Conservation (phyloP, 805 yeast genomes). For the Lipomyces kockii region DNA sequence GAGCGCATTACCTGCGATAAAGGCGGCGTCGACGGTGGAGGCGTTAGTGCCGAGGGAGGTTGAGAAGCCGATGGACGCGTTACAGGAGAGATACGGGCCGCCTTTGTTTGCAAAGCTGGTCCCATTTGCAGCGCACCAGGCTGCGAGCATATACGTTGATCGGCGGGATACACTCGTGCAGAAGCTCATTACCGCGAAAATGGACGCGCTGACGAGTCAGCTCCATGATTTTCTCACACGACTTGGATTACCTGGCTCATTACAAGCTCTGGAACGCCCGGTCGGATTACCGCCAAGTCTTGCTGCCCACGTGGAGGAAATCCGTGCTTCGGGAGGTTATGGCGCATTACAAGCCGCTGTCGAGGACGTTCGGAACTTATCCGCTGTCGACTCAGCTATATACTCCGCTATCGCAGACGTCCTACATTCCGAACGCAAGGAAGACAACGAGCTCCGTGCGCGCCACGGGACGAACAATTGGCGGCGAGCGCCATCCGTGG, state of each 20-base stretch:
- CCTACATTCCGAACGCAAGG: constrained; percentile 57
- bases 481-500: constrained; percentile 56
- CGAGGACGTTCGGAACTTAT: constrained; percentile 53
- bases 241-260: constrained; percentile 57
- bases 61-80: constrained; percentile 42
- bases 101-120: constrained; percentile 63
- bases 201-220: constrained; percentile 39
- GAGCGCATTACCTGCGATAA: constrained; percentile 49
- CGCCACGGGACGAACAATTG: constrained; percentile 60
- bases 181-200: constrained; percentile 48
- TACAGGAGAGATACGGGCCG: constrained; percentile 33
- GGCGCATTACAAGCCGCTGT: constrained; percentile 50
- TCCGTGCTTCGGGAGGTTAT: constrained; percentile 60
- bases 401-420: constrained; percentile 44
- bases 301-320: constrained; percentile 58
- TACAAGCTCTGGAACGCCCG: constrained; percentile 64
- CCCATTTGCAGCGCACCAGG: constrained; percentile 69
- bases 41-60: constrained; percentile 50
- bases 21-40: constrained; percentile 62
- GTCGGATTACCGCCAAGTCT: constrained; percentile 63
- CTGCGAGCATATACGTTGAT: constrained; percentile 69
- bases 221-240: constrained; percentile 32
- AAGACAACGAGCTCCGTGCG: constrained; percentile 58
- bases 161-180: constrained; percentile 60
- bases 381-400: constrained; percentile 39